Percentiles rank a stretch among this genome's conserved stretches.
These are phyloP conservation scores for Crithidia sp. DNA, from an alignment of 208 protist genomes.

Conservation along the genomic window DNA sequence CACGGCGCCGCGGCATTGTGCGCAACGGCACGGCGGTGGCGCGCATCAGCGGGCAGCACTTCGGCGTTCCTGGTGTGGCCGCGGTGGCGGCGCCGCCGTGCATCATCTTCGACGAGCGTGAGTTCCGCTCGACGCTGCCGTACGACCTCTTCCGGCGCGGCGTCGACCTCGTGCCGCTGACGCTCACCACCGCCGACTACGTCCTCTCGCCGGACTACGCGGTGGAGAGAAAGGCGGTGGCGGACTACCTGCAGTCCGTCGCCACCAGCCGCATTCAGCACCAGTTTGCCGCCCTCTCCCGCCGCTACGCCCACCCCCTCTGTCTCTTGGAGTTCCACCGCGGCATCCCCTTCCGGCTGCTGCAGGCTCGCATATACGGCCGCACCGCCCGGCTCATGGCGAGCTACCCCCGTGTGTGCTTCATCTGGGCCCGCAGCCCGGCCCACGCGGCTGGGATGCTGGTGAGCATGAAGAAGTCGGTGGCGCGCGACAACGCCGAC, in stretches of 20 bases:
- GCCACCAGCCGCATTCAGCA: constrained; percentile 71
- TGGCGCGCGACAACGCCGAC: constrained; percentile 59
- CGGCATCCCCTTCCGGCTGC: constrained; percentile 60
- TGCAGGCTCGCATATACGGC: constrained; percentile 52
- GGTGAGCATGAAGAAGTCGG: constrained; percentile 63
- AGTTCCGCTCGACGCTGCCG: constrained; percentile 82
- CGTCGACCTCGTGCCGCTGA: constrained; percentile 83
- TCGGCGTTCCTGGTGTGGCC: neutral
- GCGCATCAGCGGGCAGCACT: neutral
- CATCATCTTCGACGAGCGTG: constrained; percentile 87
- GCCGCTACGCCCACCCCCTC: constrained; percentile 65
- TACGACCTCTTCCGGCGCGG: constrained; percentile 73
- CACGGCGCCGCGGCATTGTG: neutral
- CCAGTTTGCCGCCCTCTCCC: constrained; percentile 71
- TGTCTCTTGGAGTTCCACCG: constrained; percentile 83
- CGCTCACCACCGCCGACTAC: constrained; percentile 83
- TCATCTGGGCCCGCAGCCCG: constrained; percentile 80
- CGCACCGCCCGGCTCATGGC: constrained; percentile 64
- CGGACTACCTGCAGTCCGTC: constrained; percentile 79
- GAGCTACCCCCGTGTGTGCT: constrained; percentile 59
- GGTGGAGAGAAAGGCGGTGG: constrained; percentile 85
- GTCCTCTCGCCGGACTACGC: constrained; percentile 77
- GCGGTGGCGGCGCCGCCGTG: constrained; percentile 32
- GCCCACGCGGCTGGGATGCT: constrained; percentile 77
- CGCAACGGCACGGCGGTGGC: constrained; percentile 14